Conservation (phyloP, 2,329 filamentous ascomycete genomes). For the Trematosphaeria pertusa region DNA sequence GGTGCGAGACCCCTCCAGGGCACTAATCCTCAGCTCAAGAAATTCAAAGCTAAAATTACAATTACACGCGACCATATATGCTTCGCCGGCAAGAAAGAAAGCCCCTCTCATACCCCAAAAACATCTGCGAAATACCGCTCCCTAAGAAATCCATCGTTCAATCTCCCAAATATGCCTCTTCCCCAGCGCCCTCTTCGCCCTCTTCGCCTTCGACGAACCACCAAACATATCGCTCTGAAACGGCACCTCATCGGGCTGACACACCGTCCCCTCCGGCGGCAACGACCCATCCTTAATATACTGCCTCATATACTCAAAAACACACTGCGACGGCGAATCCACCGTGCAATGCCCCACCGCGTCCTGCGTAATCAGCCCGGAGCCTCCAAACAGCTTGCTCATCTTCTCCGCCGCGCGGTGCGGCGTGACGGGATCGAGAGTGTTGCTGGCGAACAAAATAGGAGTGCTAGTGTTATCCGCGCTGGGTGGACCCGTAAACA, state of each 20-base stretch:
- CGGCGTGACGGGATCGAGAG: constrained; percentile 20
- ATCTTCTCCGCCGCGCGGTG: constrained; percentile 19
- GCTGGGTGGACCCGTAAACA: constrained; percentile 14
- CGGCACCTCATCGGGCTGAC: neutral
- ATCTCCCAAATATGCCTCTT: too few relatives aligned
- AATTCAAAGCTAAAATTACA: too few relatives aligned
- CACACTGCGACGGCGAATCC: constrained; percentile 14
- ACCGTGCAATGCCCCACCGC: constrained; percentile 15
- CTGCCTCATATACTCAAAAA: constrained; percentile 6
- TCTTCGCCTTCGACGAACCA: neutral
- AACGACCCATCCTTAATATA: constrained; percentile 11
- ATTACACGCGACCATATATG: too few relatives aligned
- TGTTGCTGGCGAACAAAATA: constrained; percentile 20
- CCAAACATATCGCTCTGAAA: constrained; percentile 1
- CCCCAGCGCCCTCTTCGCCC: neutral
- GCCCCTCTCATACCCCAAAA: too few relatives aligned
- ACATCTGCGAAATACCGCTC: too few relatives aligned
- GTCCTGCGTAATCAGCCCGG: constrained; percentile 17
- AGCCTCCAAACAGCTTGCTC: constrained; percentile 17
- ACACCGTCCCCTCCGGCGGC: constrained; percentile 5
- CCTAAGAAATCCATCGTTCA: too few relatives aligned
- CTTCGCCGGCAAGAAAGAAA: too few relatives aligned
- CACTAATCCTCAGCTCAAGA: too few relatives aligned
- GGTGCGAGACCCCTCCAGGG: too few relatives aligned
- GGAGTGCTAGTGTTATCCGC: constrained; percentile 14